Evolutionary conservation across 352 stramenopile species (phyloP).

Genomic region (Globisporangium barbulae): DNA sequence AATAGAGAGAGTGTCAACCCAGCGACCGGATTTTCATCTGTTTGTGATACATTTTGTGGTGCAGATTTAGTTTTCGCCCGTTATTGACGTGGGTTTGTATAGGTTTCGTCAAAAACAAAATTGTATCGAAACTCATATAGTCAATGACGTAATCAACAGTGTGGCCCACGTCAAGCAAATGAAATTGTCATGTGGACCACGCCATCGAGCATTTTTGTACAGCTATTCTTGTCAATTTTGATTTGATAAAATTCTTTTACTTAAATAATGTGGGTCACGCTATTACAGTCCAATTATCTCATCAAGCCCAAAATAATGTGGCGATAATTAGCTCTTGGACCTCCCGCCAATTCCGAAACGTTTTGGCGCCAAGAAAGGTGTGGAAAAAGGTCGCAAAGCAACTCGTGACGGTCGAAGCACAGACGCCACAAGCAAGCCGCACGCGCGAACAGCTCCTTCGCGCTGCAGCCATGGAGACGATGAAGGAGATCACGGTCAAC

Average conservation of each 20-base stretch:
- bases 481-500: conserved; percentile 79
- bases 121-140: too few relatives aligned
- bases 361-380: conserved; percentile 4
- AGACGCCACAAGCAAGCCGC: not conserved
- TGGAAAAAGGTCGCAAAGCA: conserved; percentile 1
- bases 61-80: too few relatives aligned
- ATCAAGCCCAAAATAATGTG: not conserved
- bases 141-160: too few relatives aligned
- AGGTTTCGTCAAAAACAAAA: too few relatives aligned
- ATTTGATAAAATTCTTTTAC: not conserved
- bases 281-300: not conserved
- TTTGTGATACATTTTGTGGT: not conserved
- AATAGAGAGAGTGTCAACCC: not conserved
- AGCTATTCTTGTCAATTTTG: too few relatives aligned
- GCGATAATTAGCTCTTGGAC: not conserved
- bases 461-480: conserved; percentile 49
- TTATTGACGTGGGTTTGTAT: too few relatives aligned
- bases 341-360: conserved; percentile 7
- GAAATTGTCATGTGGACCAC: not conserved
- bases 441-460: not conserved
- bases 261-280: not conserved
- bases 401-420: not conserved
- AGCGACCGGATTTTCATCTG: not conserved
- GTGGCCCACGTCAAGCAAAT: too few relatives aligned
- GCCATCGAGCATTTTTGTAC: too few relatives aligned